phyloP scores from a whole-genome alignment of 768 basidiomycete genomes.

The Phylloporus sp. region DNA sequence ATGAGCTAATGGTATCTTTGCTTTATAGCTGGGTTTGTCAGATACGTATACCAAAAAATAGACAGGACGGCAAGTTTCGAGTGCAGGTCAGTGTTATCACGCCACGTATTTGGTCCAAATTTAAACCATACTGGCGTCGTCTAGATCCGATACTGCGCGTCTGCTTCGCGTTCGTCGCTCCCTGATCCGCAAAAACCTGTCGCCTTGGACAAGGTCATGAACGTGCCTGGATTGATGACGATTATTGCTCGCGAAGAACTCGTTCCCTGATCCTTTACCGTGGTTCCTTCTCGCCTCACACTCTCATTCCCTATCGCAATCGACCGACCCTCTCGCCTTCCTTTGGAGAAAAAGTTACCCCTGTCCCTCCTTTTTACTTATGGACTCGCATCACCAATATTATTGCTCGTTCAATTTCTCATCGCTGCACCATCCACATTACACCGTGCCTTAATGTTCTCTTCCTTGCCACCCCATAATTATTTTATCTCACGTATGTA shows the following conservation, averaged over 20 bases:
- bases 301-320: not conserved
- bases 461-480: not conserved
- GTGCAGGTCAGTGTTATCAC: slow-evolving; percentile 45
- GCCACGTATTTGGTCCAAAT: not conserved
- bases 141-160: slow-evolving; percentile 61
- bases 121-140: not conserved
- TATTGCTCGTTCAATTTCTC: not conserved
- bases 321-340: not conserved
- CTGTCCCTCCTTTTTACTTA: slow-evolving; percentile 4
- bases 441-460: not conserved
- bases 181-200: slow-evolving; percentile 60
- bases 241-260: slow-evolving; percentile 44
- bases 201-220: slow-evolving; percentile 52
- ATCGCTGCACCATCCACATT: not conserved
- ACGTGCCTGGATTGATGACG: slow-evolving; percentile 74
- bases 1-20: slow-evolving; percentile 1
- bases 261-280: slow-evolving; percentile 10
- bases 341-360: not conserved
- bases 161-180: slow-evolving; percentile 46
- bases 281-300: not conserved
- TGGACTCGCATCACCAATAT: not conserved
- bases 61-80: slow-evolving; percentile 48
- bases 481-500: slow-evolving; percentile 8
- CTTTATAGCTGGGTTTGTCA: slow-evolving; percentile 56
- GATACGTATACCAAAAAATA: slow-evolving; percentile 50